Evolutionary conservation across 1,284 basidiomycete species (phyloP).

Genomic region (Boletus mariae): DNA sequence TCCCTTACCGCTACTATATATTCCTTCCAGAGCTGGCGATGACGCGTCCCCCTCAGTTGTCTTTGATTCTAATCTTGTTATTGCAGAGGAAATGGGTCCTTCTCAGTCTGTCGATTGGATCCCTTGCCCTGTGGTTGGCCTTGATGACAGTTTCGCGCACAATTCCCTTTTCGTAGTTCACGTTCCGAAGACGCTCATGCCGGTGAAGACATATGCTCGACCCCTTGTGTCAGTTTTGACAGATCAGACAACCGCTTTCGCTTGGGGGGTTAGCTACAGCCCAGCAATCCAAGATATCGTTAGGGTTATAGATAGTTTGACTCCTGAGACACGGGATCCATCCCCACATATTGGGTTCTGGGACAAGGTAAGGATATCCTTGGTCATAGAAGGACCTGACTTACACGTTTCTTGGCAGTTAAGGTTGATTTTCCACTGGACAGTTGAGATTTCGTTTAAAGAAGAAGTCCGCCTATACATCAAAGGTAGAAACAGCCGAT

Average conservation of each 20-base stretch:
- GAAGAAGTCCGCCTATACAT: constrained; percentile 78
- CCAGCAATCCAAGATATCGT: constrained; percentile 87
- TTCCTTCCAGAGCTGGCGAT: constrained; percentile 44
- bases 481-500: constrained; percentile 58
- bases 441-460: constrained; percentile 66
- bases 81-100: constrained; percentile 87
- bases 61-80: constrained; percentile 79
- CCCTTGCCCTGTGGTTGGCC: constrained; percentile 58
- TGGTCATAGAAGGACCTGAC: not conserved
- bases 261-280: constrained; percentile 90
- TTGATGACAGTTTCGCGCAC: constrained; percentile 49
- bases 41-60: constrained; percentile 46
- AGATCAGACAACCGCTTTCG: constrained; percentile 68
- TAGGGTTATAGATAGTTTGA: constrained; percentile 80
- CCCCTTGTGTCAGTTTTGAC: constrained; percentile 70
- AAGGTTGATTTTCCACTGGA: constrained; percentile 84
- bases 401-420: constrained; percentile 45
- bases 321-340: constrained; percentile 79
- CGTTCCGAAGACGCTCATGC: constrained; percentile 92
- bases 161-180: constrained; percentile 58
- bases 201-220: constrained; percentile 88
- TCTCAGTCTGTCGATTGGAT: constrained; percentile 72
- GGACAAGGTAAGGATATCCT: constrained; percentile 63
- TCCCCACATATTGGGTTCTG: constrained; percentile 90
- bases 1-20: constrained; percentile 64